phyloP scores from a whole-genome alignment of 176 grass and related monocot genomes.

The Raddia distichophylla region DNA sequence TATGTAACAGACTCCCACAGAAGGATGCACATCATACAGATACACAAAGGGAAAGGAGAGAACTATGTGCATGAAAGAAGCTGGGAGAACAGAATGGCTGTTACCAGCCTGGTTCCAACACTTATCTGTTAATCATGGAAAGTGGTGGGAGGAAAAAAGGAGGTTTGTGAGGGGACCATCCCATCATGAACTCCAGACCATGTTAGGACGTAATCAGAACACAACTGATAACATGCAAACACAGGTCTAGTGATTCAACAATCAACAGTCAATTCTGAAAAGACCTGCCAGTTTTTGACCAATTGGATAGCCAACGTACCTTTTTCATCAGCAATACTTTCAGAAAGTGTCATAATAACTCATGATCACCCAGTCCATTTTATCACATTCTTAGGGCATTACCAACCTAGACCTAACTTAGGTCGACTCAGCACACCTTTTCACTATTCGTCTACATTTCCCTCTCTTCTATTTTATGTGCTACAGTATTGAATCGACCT shows the following conservation, averaged over 20 bases:
- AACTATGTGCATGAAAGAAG: slow-evolving; percentile 25
- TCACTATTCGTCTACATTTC: too few species aligned
- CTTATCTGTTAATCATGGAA: background rate
- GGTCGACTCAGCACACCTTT: too few species aligned
- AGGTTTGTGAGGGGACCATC: slow-evolving; percentile 33
- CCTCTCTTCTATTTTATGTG: too few species aligned
- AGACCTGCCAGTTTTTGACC: slow-evolving; percentile 23
- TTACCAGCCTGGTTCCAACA: slow-evolving; percentile 40
- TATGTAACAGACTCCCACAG: background rate
- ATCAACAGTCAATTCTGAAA: slow-evolving; percentile 27
- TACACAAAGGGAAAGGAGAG: background rate
- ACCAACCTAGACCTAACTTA: too few species aligned
- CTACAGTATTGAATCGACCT: too few species aligned
- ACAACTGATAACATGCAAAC: slow-evolving; percentile 29
- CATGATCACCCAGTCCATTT: background rate
- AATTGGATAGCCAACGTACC: slow-evolving; percentile 22
- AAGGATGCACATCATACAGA: slow-evolving; percentile 19
- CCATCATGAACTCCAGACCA: slow-evolving; percentile 17
- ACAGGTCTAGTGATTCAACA: slow-evolving; percentile 24
- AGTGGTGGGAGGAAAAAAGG: slow-evolving; percentile 30
- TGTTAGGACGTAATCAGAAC: slow-evolving; percentile 21
- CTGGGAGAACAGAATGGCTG: slow-evolving; percentile 30
- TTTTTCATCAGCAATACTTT: slow-evolving; percentile 33
- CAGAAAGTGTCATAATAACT: slow-evolving; percentile 9
- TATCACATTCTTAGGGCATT: background rate